Conservation (phyloP, 75 land plant genomes). For the Ceratopteris richardii region DNA sequence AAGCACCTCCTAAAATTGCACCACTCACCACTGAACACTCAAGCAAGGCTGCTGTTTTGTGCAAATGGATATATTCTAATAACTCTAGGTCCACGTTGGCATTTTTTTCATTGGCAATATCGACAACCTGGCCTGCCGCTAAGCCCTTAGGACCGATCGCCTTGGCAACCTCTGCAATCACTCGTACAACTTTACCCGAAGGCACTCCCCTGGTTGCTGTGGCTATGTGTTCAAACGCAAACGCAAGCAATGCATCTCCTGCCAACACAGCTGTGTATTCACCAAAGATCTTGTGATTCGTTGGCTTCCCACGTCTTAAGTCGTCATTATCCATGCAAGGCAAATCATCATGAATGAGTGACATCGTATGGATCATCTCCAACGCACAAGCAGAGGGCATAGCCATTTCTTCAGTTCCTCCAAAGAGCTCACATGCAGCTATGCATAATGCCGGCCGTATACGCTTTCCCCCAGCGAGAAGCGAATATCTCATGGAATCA, state of each 20-base stretch:
- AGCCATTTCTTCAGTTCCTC: slow-evolving; percentile 29
- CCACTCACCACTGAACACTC: slow-evolving; percentile 52
- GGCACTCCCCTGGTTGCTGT: slow-evolving; percentile 24
- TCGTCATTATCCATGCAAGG: slow-evolving; percentile 63
- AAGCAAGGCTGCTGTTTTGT: slow-evolving; percentile 56
- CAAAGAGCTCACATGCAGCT: slow-evolving; percentile 60
- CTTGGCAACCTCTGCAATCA: slow-evolving; percentile 36
- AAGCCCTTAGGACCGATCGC: slow-evolving; percentile 45
- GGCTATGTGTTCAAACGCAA: slow-evolving; percentile 39
- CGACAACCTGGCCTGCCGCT: slow-evolving; percentile 66
- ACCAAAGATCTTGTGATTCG: slow-evolving; percentile 48
- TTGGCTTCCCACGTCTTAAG: slow-evolving; percentile 43
- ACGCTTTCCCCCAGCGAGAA: slow-evolving; percentile 29
- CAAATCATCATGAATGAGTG: slow-evolving; percentile 55
- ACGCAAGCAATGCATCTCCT: slow-evolving; percentile 45
- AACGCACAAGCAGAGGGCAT: slow-evolving; percentile 53
- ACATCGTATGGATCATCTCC: slow-evolving; percentile 68
- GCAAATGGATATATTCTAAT: slow-evolving; percentile 54
- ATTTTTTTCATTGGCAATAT: slow-evolving; percentile 23
- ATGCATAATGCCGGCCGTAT: slow-evolving; percentile 19
- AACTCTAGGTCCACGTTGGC: slow-evolving; percentile 20
- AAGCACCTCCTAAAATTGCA: slow-evolving; percentile 52
- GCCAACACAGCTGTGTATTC: slow-evolving; percentile 43
- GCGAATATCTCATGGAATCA: slow-evolving; percentile 36
- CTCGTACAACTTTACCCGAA: slow-evolving; percentile 20